Base-by-base conservation (phyloP, 352 stramenopile species). In the Phytophthora rubi region DNA sequence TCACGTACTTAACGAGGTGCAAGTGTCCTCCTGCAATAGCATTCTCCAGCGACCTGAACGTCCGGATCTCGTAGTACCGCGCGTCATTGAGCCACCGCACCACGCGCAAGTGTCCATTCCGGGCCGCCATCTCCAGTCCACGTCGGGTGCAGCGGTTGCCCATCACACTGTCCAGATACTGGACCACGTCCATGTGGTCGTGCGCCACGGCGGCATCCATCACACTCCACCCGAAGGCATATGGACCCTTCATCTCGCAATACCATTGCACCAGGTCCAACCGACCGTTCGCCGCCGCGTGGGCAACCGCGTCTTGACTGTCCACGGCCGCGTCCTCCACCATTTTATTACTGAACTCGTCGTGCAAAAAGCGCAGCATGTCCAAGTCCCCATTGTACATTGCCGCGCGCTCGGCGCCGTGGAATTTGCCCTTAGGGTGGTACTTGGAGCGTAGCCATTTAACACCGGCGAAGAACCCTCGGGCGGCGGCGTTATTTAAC, bases 191-290 rank as follows among this genome's bases (percentile, higher is more conserved):
- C 71, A 86, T 81, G 52, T 74, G 76, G 57, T 80, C 74, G 9
- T 83, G 53, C 2, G 75, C 75, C n/a, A 79, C 60, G 12, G 78
- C 78, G 9, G 78, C 73, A 58, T 82, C 78, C 78, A 86, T 82
- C 10, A 74, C 77, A 49, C 65, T 77, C 55, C 75, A 83, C 9
- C 78, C 78, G 32, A 82, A 77, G 10, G 76, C 69, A 53, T 79
- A 82, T 3, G 65, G 73, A 9, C 75, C 79, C 39, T 80, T 80
- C 59, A 76, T 67, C 16, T 82, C 68, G 62, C 72, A 77, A 56
- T 77, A 73, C 75, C 75, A 85, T 52, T 75, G 53, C 21, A 85
- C 68, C 1, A 82, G 30, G 12, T 83, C 78, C 52, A 85, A 10
- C 33, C 70, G 59, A 1, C 74, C 77, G 39, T 68, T 65, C 4